Evolutionary conservation across 1,139 yeast species (phyloP).

Genomic region (Sugiyamaella xylanicola): DNA sequence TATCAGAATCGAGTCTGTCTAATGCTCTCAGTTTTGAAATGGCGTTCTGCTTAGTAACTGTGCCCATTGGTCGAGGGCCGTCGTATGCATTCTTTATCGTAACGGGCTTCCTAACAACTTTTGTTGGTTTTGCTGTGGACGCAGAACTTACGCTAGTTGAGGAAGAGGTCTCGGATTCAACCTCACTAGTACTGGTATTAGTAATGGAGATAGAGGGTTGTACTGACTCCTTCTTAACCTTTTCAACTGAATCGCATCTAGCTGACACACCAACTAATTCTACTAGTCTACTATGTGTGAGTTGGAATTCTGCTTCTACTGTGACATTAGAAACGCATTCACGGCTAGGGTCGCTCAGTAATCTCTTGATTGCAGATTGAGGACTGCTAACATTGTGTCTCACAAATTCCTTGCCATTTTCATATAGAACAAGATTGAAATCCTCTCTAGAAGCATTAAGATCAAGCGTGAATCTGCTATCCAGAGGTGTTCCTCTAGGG

Average conservation of each 20-base stretch:
- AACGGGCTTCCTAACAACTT: slow-evolving; percentile 24
- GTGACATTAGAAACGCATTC: slow-evolving; percentile 32
- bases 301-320: slow-evolving; percentile 34
- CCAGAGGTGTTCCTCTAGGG: slow-evolving; percentile 39
- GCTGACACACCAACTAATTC: slow-evolving; percentile 31
- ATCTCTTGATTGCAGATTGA: slow-evolving; percentile 30
- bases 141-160: slow-evolving; percentile 15
- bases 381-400: slow-evolving; percentile 39
- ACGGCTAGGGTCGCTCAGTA: slow-evolving; percentile 32
- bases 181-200: too few relatives aligned
- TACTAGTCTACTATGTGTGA: slow-evolving; percentile 37
- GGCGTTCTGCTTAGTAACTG: slow-evolving; percentile 37
- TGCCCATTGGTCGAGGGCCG: slow-evolving; percentile 40
- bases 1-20: slow-evolving; percentile 38
- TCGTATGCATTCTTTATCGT: slow-evolving; percentile 29
- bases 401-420: slow-evolving; percentile 55
- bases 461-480: slow-evolving; percentile 26
- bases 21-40: slow-evolving; percentile 34
- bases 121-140: slow-evolving; percentile 16
- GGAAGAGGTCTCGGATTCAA: slow-evolving; percentile 16
- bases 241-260: slow-evolving; percentile 24
- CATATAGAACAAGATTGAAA: slow-evolving; percentile 53
- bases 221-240: slow-evolving; percentile 6
- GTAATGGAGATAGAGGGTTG: background rate
- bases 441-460: slow-evolving; percentile 29